Evolutionary conservation across 495 filamentous ascomycete genomes (phyloP).

Genomic region (Penicillium steckii): DNA sequence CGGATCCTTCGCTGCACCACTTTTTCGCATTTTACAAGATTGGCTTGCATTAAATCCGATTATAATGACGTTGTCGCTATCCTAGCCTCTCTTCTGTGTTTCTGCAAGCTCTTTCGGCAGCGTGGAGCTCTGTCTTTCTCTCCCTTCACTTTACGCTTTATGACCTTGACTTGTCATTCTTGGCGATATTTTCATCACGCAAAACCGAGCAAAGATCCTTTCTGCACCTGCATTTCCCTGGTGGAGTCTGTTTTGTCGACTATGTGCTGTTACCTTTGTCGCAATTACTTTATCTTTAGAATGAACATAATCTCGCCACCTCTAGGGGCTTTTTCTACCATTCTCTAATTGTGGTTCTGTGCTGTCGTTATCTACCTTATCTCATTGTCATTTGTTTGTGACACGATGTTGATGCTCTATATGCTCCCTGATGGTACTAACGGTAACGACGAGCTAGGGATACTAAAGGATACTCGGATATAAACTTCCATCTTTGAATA

Average conservation of each 20-base stretch:
- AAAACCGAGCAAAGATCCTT: neutral
- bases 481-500: too few relatives aligned
- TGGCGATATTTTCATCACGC: neutral
- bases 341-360: neutral
- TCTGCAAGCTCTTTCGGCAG: too few relatives aligned
- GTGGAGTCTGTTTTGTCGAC: constrained; percentile 4
- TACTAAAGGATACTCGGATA: too few relatives aligned
- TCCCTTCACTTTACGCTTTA: constrained; percentile 11
- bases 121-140: neutral
- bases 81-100: too few relatives aligned
- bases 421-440: too few relatives aligned
- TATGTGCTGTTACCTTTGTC: neutral
- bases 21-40: too few relatives aligned
- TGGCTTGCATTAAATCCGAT: too few relatives aligned
- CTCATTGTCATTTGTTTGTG: too few relatives aligned
- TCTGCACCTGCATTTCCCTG: neutral
- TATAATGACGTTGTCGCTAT: neutral
- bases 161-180: constrained; percentile 2
- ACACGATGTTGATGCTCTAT: too few relatives aligned
- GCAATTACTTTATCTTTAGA: neutral
- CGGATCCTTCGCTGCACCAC: neutral
- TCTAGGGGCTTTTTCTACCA: neutral
- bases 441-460: too few relatives aligned
- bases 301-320: constrained; percentile 9
- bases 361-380: too few relatives aligned